Conservation (phyloP, 352 stramenopile genomes). For the Globisporangium middletonii region DNA sequence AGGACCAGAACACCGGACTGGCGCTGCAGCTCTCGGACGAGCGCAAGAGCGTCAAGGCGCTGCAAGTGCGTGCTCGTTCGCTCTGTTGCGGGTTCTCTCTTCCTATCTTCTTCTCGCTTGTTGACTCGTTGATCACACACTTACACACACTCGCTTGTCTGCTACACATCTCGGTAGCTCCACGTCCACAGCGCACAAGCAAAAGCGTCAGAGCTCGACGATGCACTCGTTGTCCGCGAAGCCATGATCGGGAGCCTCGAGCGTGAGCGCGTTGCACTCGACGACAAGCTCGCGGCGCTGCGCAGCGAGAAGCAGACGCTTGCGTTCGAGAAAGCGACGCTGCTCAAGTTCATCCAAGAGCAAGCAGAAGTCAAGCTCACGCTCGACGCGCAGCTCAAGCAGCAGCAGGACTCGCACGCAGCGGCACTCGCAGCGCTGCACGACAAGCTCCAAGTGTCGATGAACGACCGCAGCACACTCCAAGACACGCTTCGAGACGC, state of each 20-base stretch:
- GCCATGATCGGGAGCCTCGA: slow-evolving; percentile 48
- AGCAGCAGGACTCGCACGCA: slow-evolving; percentile 35
- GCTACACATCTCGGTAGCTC: background rate
- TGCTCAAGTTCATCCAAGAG: slow-evolving; percentile 74
- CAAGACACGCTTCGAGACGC: slow-evolving; percentile 27
- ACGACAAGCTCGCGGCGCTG: slow-evolving; percentile 35
- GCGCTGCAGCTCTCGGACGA: slow-evolving; percentile 60
- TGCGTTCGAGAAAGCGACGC: slow-evolving; percentile 60
- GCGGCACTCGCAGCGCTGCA: slow-evolving; percentile 28
- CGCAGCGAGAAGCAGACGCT: slow-evolving; percentile 45
- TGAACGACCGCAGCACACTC: slow-evolving; percentile 38
- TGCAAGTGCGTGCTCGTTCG: slow-evolving; percentile 12
- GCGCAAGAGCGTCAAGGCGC: slow-evolving; percentile 24
- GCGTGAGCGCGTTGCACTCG: slow-evolving; percentile 33
- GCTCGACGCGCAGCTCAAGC: slow-evolving; percentile 45
- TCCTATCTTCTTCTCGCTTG: background rate
- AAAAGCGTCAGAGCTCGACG: slow-evolving; percentile 38
- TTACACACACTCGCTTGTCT: background rate
- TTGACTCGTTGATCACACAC: background rate
- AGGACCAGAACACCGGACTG: slow-evolving; percentile 59
- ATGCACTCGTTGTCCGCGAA: slow-evolving; percentile 47
- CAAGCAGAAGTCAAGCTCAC: slow-evolving; percentile 67
- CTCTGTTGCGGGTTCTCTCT: background rate
- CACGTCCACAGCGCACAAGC: slow-evolving; percentile 24
- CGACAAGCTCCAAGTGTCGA: slow-evolving; percentile 22